Evolutionary conservation across 257 asterid genomes (phyloP).

Genomic region (Plantago elongata): DNA sequence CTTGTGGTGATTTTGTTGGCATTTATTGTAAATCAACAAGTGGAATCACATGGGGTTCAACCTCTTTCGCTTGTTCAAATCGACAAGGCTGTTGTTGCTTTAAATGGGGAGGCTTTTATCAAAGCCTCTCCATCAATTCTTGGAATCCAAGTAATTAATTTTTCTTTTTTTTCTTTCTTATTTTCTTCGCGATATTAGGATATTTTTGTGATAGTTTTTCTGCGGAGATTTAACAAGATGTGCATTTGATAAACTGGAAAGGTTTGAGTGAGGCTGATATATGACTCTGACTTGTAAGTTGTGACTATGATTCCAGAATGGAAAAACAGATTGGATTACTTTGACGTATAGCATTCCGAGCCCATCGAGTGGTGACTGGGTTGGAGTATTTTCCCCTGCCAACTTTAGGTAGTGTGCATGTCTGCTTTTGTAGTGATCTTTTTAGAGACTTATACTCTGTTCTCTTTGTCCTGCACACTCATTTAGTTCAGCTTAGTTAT

Average conservation of each 20-base stretch:
- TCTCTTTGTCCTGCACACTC: too few species aligned
- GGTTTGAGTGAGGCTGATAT: too few species aligned
- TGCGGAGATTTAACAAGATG: too few species aligned
- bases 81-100: conserved; percentile 51
- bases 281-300: neutral
- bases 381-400: conserved; percentile 93
- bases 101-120: conserved; percentile 49
- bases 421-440: neutral
- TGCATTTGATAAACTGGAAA: too few species aligned
- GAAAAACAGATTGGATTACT: conserved; percentile 62
- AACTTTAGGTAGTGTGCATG: conserved; percentile 60
- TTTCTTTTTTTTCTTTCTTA: too few species aligned
- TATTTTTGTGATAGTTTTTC: neutral
- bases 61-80: conserved; percentile 61
- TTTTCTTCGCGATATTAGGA: too few species aligned
- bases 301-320: conserved; percentile 30
- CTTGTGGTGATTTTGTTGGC: conserved; percentile 47
- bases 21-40: conserved; percentile 38
- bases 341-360: conserved; percentile 47
- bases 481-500: too few species aligned
- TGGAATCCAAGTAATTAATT: conserved; percentile 61
- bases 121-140: conserved; percentile 76
- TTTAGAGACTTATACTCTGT: conserved; percentile 8
- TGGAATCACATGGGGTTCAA: conserved; percentile 61
- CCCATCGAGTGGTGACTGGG: conserved; percentile 78